Percentiles rank a stretch among this genome's conserved stretches.
Evolutionary conservation across 83 land plant species (phyloP).

Genomic region (Picea engelmannii): DNA sequence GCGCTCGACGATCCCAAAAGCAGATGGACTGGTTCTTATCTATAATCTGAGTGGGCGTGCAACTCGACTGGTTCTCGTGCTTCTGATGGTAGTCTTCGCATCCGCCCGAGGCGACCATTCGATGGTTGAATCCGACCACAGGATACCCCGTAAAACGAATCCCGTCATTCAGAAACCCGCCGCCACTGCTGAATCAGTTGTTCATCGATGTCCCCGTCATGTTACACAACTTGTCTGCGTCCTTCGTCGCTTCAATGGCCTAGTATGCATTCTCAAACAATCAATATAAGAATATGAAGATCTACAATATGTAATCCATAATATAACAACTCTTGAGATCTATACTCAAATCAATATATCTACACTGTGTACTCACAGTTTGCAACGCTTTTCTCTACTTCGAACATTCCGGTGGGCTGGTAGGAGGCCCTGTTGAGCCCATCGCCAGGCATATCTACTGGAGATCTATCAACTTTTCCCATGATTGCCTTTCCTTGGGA

Average conservation of each 20-base stretch:
- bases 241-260: not conserved
- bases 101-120: not conserved
- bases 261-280: conserved; percentile 10
- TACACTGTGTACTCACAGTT: not conserved
- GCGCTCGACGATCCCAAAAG: conserved; percentile 24
- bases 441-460: not conserved
- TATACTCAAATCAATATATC: too few relatives aligned
- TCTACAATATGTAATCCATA: too few relatives aligned
- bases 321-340: too few relatives aligned
- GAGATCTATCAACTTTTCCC: not conserved
- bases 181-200: conserved; percentile 13
- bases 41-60: not conserved
- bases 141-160: not conserved
- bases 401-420: not conserved
- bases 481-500: conserved; percentile 10
- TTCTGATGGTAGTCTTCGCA: conserved; percentile 15
- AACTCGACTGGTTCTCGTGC: not conserved
- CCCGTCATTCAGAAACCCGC: conserved; percentile 20
- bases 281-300: too few relatives aligned
- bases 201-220: too few relatives aligned
- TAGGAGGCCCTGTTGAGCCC: not conserved
- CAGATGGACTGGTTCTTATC: conserved; percentile 13
- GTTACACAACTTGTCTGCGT: conserved; percentile 10
- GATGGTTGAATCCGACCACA: too few relatives aligned
- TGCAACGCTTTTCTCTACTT: not conserved